Base-by-base conservation (phyloP, 2,329 filamentous ascomycete species). In the Colletotrichum caudatum region DNA sequence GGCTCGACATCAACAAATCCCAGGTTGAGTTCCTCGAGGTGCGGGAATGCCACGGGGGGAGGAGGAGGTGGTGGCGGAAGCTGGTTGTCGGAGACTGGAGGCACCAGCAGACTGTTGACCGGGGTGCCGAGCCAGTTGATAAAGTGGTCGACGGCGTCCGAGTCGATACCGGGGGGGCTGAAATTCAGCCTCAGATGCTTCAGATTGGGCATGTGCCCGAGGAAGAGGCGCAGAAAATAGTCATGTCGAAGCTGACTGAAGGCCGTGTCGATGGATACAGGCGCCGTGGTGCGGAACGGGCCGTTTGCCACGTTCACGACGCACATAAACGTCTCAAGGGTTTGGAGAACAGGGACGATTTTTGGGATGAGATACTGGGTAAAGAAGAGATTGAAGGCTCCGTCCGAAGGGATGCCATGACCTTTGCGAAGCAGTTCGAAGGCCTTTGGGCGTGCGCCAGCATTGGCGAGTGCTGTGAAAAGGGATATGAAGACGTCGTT, bases 131-230 rank as follows among this genome's bases (percentile, higher is more conserved):
- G 76, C 84, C 80, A 88, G 16, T 74, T 37, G 3, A 88, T 67
- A 14, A 88, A 74, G 1, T 77, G 74, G 0, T 77, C 69, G 4
- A 59, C 6, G 7, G 26, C 50, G 20, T 66, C 23, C 0, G 69
- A 29, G 9, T 41, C 61, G 20, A 73, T 60, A 0, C 69, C 61
- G n/a, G 63, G 69, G 9, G 44, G 12, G 16, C 75, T 73, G 39
- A 87, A 85, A 74, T 90, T 90, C 54, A 90, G 76, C 3, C 89
- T 84, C 6, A 91, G 80, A 74, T 88, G 84, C 39, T 82, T 81
- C 7, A 91, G 71, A 23, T 86, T 85, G 4, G 78, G 71, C 1
- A 82, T 77, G 37, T 77, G 77, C 1, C 76, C 75, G 6, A 89
- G 77, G 60, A 88, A 87, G 20, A 73, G 74, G 14, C 77, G 74